Base-by-base conservation (phyloP, 2,329 filamentous ascomycete species). In the Cytospora schulzeri region DNA sequence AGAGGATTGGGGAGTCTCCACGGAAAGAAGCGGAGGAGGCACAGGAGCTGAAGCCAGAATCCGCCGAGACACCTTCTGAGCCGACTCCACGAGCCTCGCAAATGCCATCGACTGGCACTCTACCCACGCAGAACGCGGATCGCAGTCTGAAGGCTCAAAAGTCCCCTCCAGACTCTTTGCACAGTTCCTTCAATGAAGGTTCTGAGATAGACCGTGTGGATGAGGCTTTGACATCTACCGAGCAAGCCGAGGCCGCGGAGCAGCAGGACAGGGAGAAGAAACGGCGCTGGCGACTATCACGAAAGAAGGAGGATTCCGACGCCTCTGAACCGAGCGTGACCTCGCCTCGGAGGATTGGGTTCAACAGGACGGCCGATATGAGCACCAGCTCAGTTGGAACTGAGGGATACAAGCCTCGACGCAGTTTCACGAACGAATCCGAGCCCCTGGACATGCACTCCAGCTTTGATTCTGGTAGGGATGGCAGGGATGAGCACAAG, bases 141-240 rank as follows among this genome's bases (percentile, higher is more conserved):
- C 73, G 77, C 59, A 73, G 84, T 0, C 74, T 93, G 35, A 88
- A 86, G 68, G 87, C 88, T 0, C 87, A 87, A 68, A 83, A 84
- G 66, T 96, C 92, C 0, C 91, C 91, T 0, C 86, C 91, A 0
- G 86, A 88, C 3, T 96, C 93, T 0, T 81, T 93, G 65, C 87
- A 91, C 69, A 94, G 92, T 31, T 87, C 85, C 0, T 86, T 88
- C 68, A 95, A 94, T 28, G 93, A 96, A 69, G 87, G 89, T 26
- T 96, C 92, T 0, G 93, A 97, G 72, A 74, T 88, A 33, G 93
- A 96, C 67, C 88, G 90, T 66, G 76, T 83, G 12, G 91, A 93
- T 31, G 90, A 92, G 35, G 70, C 76, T 0, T 70, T 73, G 8
- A 67, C 69, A 2, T 66, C 64, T 8, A 56, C 68, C 1, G 58